Evolutionary conservation across 805 yeast genomes (phyloP), one percentile per base, ranked within the genome.

Genomic region (Yamadazyma akitaensis): DNA sequence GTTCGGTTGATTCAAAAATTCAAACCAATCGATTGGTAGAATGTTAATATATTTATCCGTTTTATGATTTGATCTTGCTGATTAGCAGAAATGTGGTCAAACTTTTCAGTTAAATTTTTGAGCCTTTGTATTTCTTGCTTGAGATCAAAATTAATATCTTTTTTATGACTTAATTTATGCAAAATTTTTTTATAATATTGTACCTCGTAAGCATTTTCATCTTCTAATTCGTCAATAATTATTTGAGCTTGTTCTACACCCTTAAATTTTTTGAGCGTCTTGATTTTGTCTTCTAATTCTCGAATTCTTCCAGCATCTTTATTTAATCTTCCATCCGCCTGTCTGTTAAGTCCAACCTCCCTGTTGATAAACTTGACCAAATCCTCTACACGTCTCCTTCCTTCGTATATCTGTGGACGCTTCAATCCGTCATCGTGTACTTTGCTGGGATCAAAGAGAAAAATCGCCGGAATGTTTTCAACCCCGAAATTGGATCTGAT

Each of bases 1-100:
- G 76, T 88, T 47, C 69, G 98, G 63, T 71, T 75, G 28, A 73
- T 74, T 6, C 78, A 82, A 67, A 76, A 79, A 69, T 75, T 45
- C 44, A 45, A 40, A 13, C 42, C 41, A 16, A 36, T 21, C 17
- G 48, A 40, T 19, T 45, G 48, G 48, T 30, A 40, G 32, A 43
- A 43, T 30, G 10, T 19, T 8, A 43, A 19, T 25, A 44, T 44
- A 14, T 44, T 44, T 2, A 25, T 12, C 11, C 47, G 35, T 13
- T 31, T 44, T 10, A 17, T 16, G 17, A 44, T 38, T 13, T 44
- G 26, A 35, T 44, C 43, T 17, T 39, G 40, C 16, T 43, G 35
- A 12, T 37, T 19, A 14, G 28, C 36, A 16, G 32, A n/a, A 19
- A 43, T 37, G 28, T 42, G 44, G 12, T 35, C 35, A 13, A 19